A percentile compares a stretch with the other conserved stretches of the same genome.
Evolutionary conservation across 2,329 filamentous ascomycete species (phyloP).

Genomic region (Hypoxylon sp.): DNA sequence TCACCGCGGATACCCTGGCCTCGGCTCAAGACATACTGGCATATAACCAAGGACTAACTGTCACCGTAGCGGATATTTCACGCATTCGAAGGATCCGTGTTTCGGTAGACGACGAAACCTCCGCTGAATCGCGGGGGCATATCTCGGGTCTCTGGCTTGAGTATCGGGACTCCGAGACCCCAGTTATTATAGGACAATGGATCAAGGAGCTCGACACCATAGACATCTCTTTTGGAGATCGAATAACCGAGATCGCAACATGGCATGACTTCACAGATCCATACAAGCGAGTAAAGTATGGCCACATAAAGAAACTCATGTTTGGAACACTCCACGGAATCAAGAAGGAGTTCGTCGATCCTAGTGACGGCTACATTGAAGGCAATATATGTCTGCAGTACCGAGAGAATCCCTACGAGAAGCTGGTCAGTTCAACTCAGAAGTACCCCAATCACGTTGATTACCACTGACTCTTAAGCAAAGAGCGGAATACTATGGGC

Average conservation of each 20-base stretch:
- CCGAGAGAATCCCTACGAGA: constrained; percentile 34
- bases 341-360: constrained; percentile 20
- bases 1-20: constrained; percentile 8
- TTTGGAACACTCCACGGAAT: constrained; percentile 26
- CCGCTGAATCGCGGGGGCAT: constrained; percentile 1
- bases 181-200: constrained; percentile 38
- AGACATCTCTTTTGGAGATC: constrained; percentile 28
- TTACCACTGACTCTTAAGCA: neutral
- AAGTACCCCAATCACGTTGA: neutral
- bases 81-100: constrained; percentile 29
- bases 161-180: constrained; percentile 26
- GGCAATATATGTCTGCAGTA: constrained; percentile 29
- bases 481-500: constrained; percentile 36
- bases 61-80: constrained; percentile 26
- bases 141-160: constrained; percentile 37
- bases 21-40: constrained; percentile 27
- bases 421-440: constrained; percentile 20
- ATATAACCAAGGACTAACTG: constrained; percentile 27
- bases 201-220: constrained; percentile 23
- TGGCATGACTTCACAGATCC: constrained; percentile 34
- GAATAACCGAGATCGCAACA: constrained; percentile 27
- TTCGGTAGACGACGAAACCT: constrained; percentile 16
- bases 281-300: constrained; percentile 30
- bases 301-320: constrained; percentile 23
- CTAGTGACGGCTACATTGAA: constrained; percentile 2